Conservation (phyloP, 129 eudicot genomes). For the Ambrosia artemisiifolia region DNA sequence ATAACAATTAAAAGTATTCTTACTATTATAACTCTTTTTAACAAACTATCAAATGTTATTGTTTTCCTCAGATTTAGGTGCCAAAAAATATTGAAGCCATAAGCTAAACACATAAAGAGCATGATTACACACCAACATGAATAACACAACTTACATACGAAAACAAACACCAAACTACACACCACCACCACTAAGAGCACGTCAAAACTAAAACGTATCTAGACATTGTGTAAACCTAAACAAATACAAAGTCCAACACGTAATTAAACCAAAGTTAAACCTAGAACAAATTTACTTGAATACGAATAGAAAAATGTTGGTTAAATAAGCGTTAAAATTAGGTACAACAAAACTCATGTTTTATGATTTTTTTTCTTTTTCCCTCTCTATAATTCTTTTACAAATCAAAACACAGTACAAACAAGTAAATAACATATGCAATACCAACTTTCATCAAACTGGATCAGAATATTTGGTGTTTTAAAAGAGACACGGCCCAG, state of each 20-base stretch:
- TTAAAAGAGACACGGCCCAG: no score
- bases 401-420: no score
- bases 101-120: background rate
- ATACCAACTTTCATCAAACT: no score
- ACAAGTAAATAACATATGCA: no score
- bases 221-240: background rate
- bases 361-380: no score
- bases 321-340: background rate
- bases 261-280: background rate
- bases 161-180: background rate
- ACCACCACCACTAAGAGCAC: background rate
- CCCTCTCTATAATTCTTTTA: no score
- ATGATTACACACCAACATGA: background rate
- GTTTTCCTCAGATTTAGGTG: background rate
- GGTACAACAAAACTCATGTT: no score
- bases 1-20: no score
- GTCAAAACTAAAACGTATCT: background rate
- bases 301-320: background rate
- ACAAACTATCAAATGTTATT: background rate
- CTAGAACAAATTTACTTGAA: no score
- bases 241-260: background rate
- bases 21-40: background rate
- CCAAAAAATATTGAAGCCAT: background rate
- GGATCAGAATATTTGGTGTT: no score
- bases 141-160: background rate